Evolutionary conservation across 179 eudicot genomes (phyloP), one percentile per base, ranked within the genome.

Genomic region (Nepenthes alata): DNA sequence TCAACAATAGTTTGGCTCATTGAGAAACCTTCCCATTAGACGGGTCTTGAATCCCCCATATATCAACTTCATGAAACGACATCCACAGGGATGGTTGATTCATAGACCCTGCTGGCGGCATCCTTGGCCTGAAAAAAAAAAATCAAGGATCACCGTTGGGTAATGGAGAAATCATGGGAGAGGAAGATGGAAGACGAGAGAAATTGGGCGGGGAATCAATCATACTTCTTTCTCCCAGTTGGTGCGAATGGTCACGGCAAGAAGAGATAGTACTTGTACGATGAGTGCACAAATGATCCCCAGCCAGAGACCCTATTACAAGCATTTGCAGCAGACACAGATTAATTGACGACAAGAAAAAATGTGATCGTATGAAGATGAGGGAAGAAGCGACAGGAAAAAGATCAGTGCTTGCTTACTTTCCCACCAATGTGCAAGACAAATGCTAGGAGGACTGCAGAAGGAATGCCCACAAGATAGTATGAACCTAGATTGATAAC

Each of bases 401-500:
- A 5, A 16, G 16, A 11, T 52, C 5, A 52, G 35, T 25, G 25
- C 25, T 25, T 44, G 59, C 60, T 57, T 67, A 68, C 88, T 81
- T 65, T 74, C 37, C 85, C 85, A 25, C 83, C 85, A 47, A 83
- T 35, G 49, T 83, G 84, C 10, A 81, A 60, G 37, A 72, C 75
- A 63, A 85, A 85, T 35, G 86, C 86, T 47, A 85, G 70, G n/a
- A 85, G 3, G 8, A 85, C 38, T 25, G 88, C 93, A n/a, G 54
- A 57, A n/a, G 93, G 93, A 47, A 85, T 71, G 53, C 93, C 88
- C 50, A 81, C 84, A 38, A 83, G 67, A 61, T 83, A 85, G 57
- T 81, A 85, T 1, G 93, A 68, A 47, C 88, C 93, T 3, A 85
- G 77, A 57, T 83, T 85, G 62, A 85, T 72, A 25, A 45, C 79